phyloP scores from a whole-genome alignment of 768 basidiomycete species.

The Lentinula aciculospora region DNA sequence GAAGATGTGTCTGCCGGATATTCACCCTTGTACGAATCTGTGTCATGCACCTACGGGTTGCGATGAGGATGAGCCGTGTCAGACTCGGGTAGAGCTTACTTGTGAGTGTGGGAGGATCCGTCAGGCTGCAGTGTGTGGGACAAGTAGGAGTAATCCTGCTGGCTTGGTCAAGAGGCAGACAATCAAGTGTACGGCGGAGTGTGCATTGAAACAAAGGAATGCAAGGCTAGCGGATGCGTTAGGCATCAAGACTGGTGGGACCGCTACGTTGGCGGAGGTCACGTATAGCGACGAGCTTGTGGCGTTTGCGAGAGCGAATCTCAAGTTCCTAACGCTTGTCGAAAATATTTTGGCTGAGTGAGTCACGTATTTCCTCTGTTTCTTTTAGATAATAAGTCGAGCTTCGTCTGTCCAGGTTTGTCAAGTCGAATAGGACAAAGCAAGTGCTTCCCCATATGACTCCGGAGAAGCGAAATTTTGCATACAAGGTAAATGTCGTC shows the following conservation, averaged over 20 bases:
- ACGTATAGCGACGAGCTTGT: conserved; percentile 59
- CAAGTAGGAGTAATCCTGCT: conserved; percentile 37
- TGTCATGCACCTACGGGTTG: conserved; percentile 92
- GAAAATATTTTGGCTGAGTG: conserved; percentile 83
- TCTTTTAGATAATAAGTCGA: conserved; percentile 2
- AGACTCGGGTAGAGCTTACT: conserved; percentile 53
- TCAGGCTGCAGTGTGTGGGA: conserved; percentile 70
- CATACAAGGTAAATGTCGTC: conserved; percentile 53
- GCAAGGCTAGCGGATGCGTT: conserved; percentile 86
- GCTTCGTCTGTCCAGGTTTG: conserved; percentile 43
- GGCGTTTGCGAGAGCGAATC: conserved; percentile 52
- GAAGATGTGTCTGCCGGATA: conserved; percentile 68
- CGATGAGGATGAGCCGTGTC: conserved; percentile 75
- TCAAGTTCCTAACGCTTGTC: conserved; percentile 63
- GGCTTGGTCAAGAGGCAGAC: conserved; percentile 28
- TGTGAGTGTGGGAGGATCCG: conserved; percentile 85
- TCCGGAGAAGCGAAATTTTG: conserved; percentile 74
- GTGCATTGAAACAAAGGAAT: conserved; percentile 80
- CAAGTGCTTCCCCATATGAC: conserved; percentile 83
- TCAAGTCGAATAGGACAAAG: conserved; percentile 56
- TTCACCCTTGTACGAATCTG: conserved; percentile 68
- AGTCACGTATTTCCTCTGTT: conserved; percentile 23
- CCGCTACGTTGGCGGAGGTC: conserved; percentile 18
- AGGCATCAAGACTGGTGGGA: conserved; percentile 62
- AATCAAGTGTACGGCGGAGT: conserved; percentile 79